Evolutionary conservation across 495 filamentous ascomycete species (phyloP).

Genomic region (Podospora bellae-mahoneyi): DNA sequence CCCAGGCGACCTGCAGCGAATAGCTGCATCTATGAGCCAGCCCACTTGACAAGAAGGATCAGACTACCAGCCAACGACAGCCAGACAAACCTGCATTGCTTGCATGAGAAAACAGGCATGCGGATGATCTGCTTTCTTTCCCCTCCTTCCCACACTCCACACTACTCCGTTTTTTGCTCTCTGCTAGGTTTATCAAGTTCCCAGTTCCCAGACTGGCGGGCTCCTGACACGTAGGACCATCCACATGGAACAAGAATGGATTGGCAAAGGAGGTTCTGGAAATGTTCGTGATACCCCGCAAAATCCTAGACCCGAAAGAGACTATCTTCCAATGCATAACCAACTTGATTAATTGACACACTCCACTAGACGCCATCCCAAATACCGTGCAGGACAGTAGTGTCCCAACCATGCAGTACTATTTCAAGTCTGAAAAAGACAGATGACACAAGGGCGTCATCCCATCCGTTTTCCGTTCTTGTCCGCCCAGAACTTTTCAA

Average conservation of each 20-base stretch:
- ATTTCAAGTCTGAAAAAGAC: not conserved
- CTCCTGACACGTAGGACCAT: not conserved
- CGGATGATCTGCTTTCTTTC: not conserved
- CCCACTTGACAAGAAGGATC: no score
- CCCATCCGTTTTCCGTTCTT: not conserved
- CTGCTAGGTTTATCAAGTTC: not conserved
- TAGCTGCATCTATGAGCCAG: no score
- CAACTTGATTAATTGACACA: not conserved
- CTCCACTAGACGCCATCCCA: not conserved
- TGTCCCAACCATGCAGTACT: not conserved
- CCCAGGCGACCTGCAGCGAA: not conserved
- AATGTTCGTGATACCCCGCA: not conserved
- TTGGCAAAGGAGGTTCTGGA: not conserved
- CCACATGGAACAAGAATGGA: not conserved
- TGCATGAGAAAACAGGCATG: not conserved
- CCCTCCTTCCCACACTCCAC: not conserved
- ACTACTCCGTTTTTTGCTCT: not conserved
- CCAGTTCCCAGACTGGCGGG: not conserved
- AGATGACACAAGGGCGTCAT: not conserved
- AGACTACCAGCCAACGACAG: not conserved
- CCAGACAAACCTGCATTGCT: not conserved
- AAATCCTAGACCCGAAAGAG: not conserved
- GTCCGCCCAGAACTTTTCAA: not conserved
- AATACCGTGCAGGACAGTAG: not conserved
- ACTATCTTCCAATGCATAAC: not conserved